Evolutionary conservation across 2,329 filamentous ascomycete species (phyloP).

Genomic region (Sclerotinia spermophila): DNA sequence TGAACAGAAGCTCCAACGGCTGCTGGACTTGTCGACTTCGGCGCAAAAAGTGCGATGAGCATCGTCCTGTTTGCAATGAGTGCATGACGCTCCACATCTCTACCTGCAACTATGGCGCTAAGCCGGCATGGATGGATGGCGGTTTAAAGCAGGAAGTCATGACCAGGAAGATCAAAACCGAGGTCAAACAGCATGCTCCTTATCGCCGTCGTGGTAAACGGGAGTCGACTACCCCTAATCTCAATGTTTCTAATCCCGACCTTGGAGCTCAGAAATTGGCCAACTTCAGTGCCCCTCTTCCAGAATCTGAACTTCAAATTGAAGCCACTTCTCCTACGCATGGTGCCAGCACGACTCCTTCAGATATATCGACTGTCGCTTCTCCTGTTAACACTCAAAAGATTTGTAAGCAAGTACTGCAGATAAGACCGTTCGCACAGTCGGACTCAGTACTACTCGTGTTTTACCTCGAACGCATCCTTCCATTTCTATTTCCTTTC

Average conservation of each 20-base stretch:
- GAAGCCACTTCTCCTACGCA: neutral
- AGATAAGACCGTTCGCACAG: constrained; percentile 21
- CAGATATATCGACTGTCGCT: neutral
- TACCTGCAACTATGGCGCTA: constrained; percentile 48
- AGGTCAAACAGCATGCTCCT: constrained; percentile 52
- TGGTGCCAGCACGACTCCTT: neutral
- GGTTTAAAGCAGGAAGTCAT: constrained; percentile 44
- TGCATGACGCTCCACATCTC: constrained; percentile 52
- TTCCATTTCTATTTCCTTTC: constrained; percentile 61
- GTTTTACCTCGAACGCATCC: constrained; percentile 59
- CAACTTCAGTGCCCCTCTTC: neutral
- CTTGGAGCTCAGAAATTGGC: constrained; percentile 15
- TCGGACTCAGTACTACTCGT: constrained; percentile 43
- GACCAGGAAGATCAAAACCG: constrained; percentile 50
- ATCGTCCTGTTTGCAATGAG: constrained; percentile 47
- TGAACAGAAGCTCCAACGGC: constrained; percentile 17
- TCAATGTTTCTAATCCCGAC: constrained; percentile 13
- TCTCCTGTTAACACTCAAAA: neutral
- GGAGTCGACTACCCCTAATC: constrained; percentile 14
- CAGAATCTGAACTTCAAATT: neutral
- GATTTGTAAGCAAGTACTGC: constrained; percentile 15
- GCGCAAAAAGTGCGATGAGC: constrained; percentile 59
- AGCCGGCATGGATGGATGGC: constrained; percentile 32
- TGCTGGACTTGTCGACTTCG: constrained; percentile 49
- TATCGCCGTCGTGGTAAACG: constrained; percentile 43